Evolutionary conservation across 176 grass and related monocot genomes (phyloP), one percentile per base, ranked within the genome.

Genomic region (Poa annua): DNA sequence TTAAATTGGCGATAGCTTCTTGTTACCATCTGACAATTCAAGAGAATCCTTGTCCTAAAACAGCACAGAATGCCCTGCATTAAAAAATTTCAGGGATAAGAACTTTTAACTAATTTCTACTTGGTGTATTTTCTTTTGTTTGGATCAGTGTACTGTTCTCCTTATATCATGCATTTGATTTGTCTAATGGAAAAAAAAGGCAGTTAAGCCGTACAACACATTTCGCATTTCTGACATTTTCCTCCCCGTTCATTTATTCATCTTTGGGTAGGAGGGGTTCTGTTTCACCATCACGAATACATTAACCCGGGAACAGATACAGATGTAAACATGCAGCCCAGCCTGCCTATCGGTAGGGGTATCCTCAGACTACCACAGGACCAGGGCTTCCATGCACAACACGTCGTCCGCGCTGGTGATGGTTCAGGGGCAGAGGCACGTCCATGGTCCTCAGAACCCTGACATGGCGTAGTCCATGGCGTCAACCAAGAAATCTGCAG

Each of bases 391-490:
- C 61, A 34, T 69, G 56, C 38, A 6, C 60, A 17, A 4, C 60
- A 5, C 8, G 32, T 26, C 29, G 29, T 36, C 35, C 1, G 10
- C 0, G 24, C 50, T n/a, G 53, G n/a, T 33, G 52, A 35, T 14
- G 44, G 17, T 34, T 72, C 34, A 52, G 14, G 77, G 3, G 74
- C 66, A 60, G 68, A 59, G 34, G 35, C 33, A 54, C 76, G 22
- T 21, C 29, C 83, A 65, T 2, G 17, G 25, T 39, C 44, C 72
- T 94, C 66, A 97, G 36, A 96, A n/a, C 26, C 93, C 87, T 54
- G 91, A 92, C 83, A 96, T 99, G 3, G 96, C 75, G 47, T 96
- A 94, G 80, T 96, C 96, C 89, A 99, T 86, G 57, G 78, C 85
- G 50, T 99, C 93, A 57, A 94, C 91, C 55, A 96, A 63, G 81